Percentiles rank a stretch among this genome's conserved stretches.
Evolutionary conservation across 345 rosid species (phyloP).

Genomic region (Citrus cavaleriei): DNA sequence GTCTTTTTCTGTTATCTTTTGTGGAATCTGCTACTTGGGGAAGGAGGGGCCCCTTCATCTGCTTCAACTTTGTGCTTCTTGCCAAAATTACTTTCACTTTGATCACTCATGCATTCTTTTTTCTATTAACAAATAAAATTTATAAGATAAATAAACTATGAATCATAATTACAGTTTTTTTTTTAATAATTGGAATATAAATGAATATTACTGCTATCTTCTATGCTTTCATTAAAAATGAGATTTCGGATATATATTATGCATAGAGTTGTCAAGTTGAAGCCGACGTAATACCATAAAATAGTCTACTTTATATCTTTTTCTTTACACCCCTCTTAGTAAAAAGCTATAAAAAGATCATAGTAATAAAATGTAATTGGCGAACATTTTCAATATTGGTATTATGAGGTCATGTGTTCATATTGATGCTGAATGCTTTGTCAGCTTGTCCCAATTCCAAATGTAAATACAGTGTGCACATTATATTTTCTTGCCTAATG

Average conservation of each 20-base stretch:
- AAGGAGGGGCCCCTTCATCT: not conserved
- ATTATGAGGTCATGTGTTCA: not conserved
- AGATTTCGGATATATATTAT: too few relatives aligned
- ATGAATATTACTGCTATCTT: not conserved
- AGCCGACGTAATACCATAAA: too few relatives aligned
- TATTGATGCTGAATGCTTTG: not conserved
- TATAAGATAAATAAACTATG: too few relatives aligned
- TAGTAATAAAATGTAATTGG: not conserved
- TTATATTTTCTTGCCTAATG: not conserved
- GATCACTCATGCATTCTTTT: not conserved
- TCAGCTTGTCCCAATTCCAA: not conserved
- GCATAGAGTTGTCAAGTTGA: too few relatives aligned
- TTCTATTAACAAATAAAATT: not conserved
- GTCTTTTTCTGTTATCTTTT: slow-evolving; percentile 11
- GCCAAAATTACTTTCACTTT: not conserved
- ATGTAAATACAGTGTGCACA: not conserved
- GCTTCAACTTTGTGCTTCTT: not conserved
- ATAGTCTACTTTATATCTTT: too few relatives aligned
- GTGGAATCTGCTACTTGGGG: not conserved
- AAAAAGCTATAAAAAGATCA: not conserved
- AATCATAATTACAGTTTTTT: too few relatives aligned
- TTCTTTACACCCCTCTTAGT: not conserved
- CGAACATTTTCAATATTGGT: too few relatives aligned
- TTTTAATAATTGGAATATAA: too few relatives aligned
- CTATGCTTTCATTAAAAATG: not conserved